Evolutionary conservation across 768 basidiomycete genomes (phyloP), one percentile per base, ranked within the genome.

Genomic region (Tylopilus felleus): DNA sequence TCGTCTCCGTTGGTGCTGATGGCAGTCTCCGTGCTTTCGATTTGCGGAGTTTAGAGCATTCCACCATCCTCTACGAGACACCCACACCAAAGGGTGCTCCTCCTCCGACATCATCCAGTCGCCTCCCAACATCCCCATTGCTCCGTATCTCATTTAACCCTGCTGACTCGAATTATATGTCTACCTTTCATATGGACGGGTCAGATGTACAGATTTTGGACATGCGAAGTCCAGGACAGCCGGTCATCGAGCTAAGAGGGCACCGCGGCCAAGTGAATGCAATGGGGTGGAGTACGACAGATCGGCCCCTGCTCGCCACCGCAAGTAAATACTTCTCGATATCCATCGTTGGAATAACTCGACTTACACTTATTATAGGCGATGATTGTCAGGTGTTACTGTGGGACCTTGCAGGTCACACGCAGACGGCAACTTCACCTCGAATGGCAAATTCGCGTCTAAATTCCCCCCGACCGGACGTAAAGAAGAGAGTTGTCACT

Each of bases 1-100:
- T 99, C 68, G 94, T 98, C 35, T 97, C 94, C 6, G 97, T 98
- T 23, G 97, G 97, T 22, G 96, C 96, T 28, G 97, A 99, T 66
- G 97, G 97, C 12, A 93, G 90, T 59, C 75, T 98, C 47, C 90
- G 97, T 49, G 95, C 96, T 13, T 99, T 98, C 71, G 97, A 99
- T 71, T 77, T 99, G 52, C 86, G 97, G 46, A 92, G 90, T 61
- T 80, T 99, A 42, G 97, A 99, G 69, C 97, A 98, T 72, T 97
- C 93, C 13, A 99, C 97, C 12, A 99, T 99, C 64, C 79, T 98
- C 38, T 99, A 98, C 71, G 97, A 99, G 75, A 90, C 88, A 0
- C 88, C 89, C 3, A 81, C 86, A 5, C 89, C 90, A 0, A 90
- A 90, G 70, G 83, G 83, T 60, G 74, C 81, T 3, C 78, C 83